Evolutionary conservation across 2,329 filamentous ascomycete species (phyloP).

Genomic region (Fusarium buharicum): DNA sequence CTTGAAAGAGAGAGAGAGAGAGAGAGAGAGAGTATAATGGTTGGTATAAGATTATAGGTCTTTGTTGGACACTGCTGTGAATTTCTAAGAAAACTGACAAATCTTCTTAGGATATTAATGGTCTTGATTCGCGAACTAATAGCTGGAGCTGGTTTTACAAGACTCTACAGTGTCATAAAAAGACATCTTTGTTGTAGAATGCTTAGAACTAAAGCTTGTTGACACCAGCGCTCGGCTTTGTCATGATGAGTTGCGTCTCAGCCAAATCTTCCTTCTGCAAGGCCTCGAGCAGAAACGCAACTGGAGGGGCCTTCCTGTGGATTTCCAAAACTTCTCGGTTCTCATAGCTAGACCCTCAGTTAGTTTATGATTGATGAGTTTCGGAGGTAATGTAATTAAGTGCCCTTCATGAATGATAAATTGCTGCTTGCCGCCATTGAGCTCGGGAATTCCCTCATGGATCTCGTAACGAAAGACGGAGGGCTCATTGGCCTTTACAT

Average conservation of each 20-base stretch:
- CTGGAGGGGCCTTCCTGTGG: slow-evolving; percentile 35
- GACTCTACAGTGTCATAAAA: too few species aligned
- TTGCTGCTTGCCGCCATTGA: slow-evolving; percentile 39
- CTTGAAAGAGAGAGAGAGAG: too few species aligned
- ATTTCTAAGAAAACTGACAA: too few species aligned
- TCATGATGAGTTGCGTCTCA: slow-evolving; percentile 36
- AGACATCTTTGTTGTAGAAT: background rate
- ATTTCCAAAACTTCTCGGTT: slow-evolving; percentile 40
- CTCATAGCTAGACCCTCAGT: slow-evolving; percentile 32
- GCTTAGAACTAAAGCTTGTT: slow-evolving; percentile 13
- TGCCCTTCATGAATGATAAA: slow-evolving; percentile 45
- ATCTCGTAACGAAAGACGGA: slow-evolving; percentile 43
- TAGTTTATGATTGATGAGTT: background rate
- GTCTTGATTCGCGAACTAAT: too few species aligned
- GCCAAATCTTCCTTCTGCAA: slow-evolving; percentile 32
- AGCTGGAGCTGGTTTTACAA: too few species aligned
- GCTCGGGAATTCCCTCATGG: slow-evolving; percentile 39
- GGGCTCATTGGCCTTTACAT: slow-evolving; percentile 42
- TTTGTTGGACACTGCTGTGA: too few species aligned
- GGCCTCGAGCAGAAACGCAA: slow-evolving; percentile 36
- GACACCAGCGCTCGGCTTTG: slow-evolving; percentile 24
- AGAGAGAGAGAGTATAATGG: too few species aligned
- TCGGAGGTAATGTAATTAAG: background rate
- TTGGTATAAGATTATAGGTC: too few species aligned
- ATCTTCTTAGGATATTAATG: too few species aligned